A percentile compares a stretch with the other conserved stretches of the same genome.
Evolutionary conservation across 805 yeast species (phyloP).

Genomic region (Ascoidea rubescens): DNA sequence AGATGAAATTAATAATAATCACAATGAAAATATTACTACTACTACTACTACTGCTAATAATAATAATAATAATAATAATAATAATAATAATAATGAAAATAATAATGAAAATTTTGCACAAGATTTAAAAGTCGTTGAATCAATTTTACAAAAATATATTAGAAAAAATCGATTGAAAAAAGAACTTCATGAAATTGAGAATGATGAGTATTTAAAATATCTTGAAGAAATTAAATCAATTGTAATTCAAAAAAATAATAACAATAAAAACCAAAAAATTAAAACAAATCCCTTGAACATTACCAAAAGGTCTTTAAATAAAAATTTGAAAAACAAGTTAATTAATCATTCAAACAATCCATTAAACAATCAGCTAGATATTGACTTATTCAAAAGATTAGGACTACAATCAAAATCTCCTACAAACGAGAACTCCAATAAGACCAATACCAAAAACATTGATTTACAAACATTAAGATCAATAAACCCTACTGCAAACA

Average conservation of each 20-base stretch:
- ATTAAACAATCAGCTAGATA: too few species aligned
- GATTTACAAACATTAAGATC: neutral
- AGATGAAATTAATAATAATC: too few species aligned
- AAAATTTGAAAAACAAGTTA: too few species aligned
- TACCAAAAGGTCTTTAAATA: neutral
- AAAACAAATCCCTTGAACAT: neutral
- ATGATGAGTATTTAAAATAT: neutral
- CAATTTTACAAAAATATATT: neutral
- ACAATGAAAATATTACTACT: too few species aligned
- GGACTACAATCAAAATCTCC: neutral
- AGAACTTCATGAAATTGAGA: neutral
- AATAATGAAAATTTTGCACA: neutral
- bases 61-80: too few species aligned
- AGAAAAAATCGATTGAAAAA: neutral
- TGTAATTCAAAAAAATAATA: neutral
- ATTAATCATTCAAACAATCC: neutral
- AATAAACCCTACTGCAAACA: too few species aligned
- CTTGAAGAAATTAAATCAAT: neutral
- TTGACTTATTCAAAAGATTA: too few species aligned
- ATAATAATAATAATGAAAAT: too few species aligned
- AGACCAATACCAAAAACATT: neutral
- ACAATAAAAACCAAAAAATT: neutral
- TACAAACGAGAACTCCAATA: neutral
- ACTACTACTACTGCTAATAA: too few species aligned
- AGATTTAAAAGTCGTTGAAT: neutral